These are phyloP conservation scores for Fusarium oligoseptatum DNA, from an alignment of 2,329 filamentous ascomycete species.

Conservation along the genomic window DNA sequence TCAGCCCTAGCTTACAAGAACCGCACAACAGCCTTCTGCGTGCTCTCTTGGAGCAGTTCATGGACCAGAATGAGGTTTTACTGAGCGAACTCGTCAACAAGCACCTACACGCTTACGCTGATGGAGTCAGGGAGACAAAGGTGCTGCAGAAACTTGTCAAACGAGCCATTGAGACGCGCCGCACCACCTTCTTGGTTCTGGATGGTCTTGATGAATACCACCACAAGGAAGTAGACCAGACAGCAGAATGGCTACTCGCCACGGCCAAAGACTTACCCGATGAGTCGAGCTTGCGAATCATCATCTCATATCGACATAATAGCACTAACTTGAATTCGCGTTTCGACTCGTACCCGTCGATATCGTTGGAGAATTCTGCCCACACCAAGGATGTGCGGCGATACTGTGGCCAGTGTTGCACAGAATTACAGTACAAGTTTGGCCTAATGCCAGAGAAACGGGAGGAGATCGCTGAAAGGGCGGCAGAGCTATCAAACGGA, in stretches of 20 bases:
- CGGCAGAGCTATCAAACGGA: slow-evolving; percentile 11
- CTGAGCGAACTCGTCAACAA: neutral
- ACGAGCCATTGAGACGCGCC: neutral
- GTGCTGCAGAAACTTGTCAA: slow-evolving; percentile 5
- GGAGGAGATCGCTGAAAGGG: neutral
- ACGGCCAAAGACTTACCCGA: neutral
- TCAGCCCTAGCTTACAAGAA: slow-evolving; percentile 4
- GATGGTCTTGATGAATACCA: slow-evolving; percentile 27
- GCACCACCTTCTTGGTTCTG: slow-evolving; percentile 11
- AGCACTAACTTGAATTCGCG: neutral
- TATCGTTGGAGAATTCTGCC: slow-evolving; percentile 14
- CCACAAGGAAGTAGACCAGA: neutral
- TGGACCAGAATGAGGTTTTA: neutral
- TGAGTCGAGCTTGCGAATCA: neutral
- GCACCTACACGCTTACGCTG: neutral
- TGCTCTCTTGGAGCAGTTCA: slow-evolving; percentile 14
- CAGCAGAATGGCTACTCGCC: slow-evolving; percentile 9
- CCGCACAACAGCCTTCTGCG: slow-evolving; percentile 14
- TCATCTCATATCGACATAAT: slow-evolving; percentile 23
- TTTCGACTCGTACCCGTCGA: slow-evolving; percentile 10
- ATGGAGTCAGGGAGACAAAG: slow-evolving; percentile 1
- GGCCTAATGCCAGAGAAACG: neutral
- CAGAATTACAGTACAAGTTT: neutral
- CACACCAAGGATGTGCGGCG: slow-evolving; percentile 16
- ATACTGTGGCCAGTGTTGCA: slow-evolving; percentile 4